Evolutionary conservation across 2,329 filamentous ascomycete species (phyloP).

Genomic region (Pseudogymnoascus sp.): DNA sequence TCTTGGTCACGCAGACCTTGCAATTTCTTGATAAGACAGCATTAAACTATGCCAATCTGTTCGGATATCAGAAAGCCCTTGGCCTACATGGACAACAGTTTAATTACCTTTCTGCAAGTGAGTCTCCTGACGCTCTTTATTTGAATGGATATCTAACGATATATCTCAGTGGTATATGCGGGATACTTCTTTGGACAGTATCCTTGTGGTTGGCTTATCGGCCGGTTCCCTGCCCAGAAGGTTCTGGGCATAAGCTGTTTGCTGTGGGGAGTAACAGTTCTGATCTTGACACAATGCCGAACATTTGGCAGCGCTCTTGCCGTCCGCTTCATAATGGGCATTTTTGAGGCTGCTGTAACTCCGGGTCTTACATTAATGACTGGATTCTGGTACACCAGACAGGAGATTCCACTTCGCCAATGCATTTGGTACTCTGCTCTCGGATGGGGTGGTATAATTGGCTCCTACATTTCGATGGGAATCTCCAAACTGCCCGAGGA

Average conservation of each 20-base stretch:
- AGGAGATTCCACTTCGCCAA: slow-evolving; percentile 32
- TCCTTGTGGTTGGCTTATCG: slow-evolving; percentile 35
- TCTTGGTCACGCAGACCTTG: slow-evolving; percentile 14
- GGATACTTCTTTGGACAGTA: slow-evolving; percentile 37
- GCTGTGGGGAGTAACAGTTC: slow-evolving; percentile 30
- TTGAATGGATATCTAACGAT: background rate
- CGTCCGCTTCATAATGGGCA: slow-evolving; percentile 26
- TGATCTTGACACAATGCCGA: slow-evolving; percentile 30
- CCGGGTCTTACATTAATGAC: slow-evolving; percentile 31
- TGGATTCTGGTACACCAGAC: slow-evolving; percentile 32
- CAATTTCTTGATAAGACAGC: slow-evolving; percentile 15
- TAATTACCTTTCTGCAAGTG: slow-evolving; percentile 32
- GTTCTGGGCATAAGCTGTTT: slow-evolving; percentile 29
- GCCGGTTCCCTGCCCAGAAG: slow-evolving; percentile 32
- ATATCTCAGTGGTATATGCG: slow-evolving; percentile 30
- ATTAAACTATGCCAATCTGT: slow-evolving; percentile 23
- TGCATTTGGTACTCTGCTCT: slow-evolving; percentile 30
- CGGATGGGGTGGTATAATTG: slow-evolving; percentile 28
- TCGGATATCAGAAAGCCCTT: slow-evolving; percentile 31
- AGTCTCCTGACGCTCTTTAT: background rate
- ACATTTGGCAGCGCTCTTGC: slow-evolving; percentile 23
- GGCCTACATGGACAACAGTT: slow-evolving; percentile 30
- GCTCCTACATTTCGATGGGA: slow-evolving; percentile 32
- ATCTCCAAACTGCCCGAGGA: slow-evolving; percentile 25
- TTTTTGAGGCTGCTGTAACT: slow-evolving; percentile 31